phyloP scores from a whole-genome alignment of 257 asterid species.

The Solanum tacnaense region DNA sequence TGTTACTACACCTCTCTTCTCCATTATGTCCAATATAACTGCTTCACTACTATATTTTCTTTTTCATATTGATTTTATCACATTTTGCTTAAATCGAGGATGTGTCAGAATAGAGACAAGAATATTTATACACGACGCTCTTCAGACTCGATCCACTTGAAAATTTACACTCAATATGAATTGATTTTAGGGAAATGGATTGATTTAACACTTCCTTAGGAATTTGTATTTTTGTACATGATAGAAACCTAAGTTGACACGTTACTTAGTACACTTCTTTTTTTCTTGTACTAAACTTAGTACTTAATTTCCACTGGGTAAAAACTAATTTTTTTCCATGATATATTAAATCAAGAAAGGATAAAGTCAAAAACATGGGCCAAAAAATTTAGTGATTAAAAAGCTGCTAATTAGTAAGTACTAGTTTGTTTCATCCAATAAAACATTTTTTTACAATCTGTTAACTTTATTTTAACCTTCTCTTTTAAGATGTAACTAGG shows the following conservation, averaged over 20 bases:
- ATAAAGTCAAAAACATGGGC: neutral
- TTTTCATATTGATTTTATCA: neutral
- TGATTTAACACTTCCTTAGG: neutral
- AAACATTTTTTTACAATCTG: neutral
- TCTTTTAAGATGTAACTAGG: neutral
- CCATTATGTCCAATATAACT: neutral
- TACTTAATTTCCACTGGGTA: neutral
- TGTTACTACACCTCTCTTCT: neutral
- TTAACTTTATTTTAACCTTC: neutral
- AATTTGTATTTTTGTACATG: neutral
- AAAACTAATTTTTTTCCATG: neutral
- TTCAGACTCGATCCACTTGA: too few species aligned
- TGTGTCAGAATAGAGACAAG: too few species aligned
- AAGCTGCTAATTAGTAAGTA: neutral
- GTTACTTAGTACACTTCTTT: neutral
- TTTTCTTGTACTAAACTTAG: neutral
- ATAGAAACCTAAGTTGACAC: neutral
- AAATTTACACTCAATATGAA: neutral
- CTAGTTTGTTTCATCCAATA: neutral
- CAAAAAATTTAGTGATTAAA: neutral
- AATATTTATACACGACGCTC: neutral
- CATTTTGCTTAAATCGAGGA: too few species aligned
- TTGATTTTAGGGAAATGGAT: neutral
- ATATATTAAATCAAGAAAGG: neutral
- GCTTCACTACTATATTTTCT: too few species aligned